phyloP scores from a whole-genome alignment of 768 basidiomycete species.

The Lactarius sanguifluus region DNA sequence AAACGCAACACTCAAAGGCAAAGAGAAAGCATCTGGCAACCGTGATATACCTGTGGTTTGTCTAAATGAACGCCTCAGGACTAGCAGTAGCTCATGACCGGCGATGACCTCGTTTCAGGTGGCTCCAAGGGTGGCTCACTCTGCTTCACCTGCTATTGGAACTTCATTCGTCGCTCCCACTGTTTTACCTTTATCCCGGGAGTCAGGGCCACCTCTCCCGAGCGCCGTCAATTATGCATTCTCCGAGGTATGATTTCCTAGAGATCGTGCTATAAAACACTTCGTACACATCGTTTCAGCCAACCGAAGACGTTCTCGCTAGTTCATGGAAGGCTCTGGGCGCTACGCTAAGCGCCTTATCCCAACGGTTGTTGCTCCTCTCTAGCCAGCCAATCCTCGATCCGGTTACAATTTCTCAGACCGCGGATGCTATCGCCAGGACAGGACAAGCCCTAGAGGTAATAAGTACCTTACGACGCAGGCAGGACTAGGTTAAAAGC shows the following conservation, averaged over 20 bases:
- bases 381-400: constrained; percentile 22
- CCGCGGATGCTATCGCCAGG: constrained; percentile 28
- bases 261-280: background rate
- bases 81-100: background rate
- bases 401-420: constrained; percentile 24
- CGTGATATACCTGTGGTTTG: constrained; percentile 5
- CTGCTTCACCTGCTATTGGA: constrained; percentile 10
- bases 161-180: background rate
- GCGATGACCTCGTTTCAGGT: constrained; percentile 6
- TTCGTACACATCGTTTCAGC: constrained; percentile 5
- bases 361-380: constrained; percentile 23
- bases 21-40: constrained; percentile 5
- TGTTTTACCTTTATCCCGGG: background rate
- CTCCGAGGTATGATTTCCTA: constrained; percentile 9
- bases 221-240: background rate
- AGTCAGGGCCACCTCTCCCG: constrained; percentile 8
- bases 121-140: background rate
- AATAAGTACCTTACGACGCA: constrained; percentile 22
- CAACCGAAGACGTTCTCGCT: constrained; percentile 5
- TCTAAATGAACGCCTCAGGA: background rate
- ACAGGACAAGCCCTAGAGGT: constrained; percentile 25
- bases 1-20: constrained; percentile 13
- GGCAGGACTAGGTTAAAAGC: constrained; percentile 15
- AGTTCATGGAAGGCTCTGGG: constrained; percentile 19
- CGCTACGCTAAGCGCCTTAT: constrained; percentile 19